Percentiles rank a stretch among this genome's conserved stretches.
These are phyloP conservation scores for Plasmodium adleri DNA, from an alignment of 169 alveolate genomes.

Conservation along the genomic window DNA sequence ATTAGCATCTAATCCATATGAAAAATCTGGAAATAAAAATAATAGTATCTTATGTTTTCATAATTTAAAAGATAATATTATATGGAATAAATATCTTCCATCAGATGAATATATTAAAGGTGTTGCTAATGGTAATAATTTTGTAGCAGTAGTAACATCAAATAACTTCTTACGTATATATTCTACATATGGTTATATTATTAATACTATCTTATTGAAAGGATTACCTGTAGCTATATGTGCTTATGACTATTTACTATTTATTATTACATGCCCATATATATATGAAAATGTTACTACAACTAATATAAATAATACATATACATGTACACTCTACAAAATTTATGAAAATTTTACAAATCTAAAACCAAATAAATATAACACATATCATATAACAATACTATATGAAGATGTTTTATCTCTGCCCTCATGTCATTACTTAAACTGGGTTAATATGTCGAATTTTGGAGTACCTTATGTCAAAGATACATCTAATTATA, in stretches of 20 bases:
- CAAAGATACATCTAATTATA: conserved; percentile 65
- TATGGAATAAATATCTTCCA: conserved; percentile 74
- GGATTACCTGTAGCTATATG: conserved; percentile 76
- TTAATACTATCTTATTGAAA: conserved; percentile 60
- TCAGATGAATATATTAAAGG: conserved; percentile 70
- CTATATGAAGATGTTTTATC: conserved; percentile 69
- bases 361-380: conserved; percentile 59
- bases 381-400: conserved; percentile 71
- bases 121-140: conserved; percentile 77
- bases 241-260: conserved; percentile 74
- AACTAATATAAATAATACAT: conserved; percentile 58
- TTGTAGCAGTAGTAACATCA: conserved; percentile 75
- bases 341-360: conserved; percentile 68
- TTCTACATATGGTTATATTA: conserved; percentile 74
- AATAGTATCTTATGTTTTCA: conserved; percentile 72
- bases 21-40: conserved; percentile 41
- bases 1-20: conserved; percentile 75
- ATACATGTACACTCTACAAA: conserved; percentile 72
- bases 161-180: conserved; percentile 65
- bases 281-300: conserved; percentile 61
- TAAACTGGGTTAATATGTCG: conserved; percentile 73
- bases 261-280: conserved; percentile 55
- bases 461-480: conserved; percentile 74
- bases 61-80: conserved; percentile 67
- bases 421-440: conserved; percentile 65